These are phyloP conservation scores for Cytospora piceicola DNA, from an alignment of 2,329 filamentous ascomycete species.

Conservation along the genomic window DNA sequence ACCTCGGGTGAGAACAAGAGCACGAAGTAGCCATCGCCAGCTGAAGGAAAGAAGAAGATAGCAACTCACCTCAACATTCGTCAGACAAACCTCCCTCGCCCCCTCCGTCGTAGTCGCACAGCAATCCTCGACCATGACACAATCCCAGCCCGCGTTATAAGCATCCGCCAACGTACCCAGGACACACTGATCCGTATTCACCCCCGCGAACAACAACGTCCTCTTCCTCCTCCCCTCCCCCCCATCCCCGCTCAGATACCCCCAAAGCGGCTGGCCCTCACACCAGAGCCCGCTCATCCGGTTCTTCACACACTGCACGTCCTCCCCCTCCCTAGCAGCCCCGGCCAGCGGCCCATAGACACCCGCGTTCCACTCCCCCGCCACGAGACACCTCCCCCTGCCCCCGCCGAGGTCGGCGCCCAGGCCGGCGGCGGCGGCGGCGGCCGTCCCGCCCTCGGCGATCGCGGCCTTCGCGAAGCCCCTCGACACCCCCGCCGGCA, in stretches of 20 bases:
- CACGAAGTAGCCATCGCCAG: neutral
- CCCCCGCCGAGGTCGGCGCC: conserved; percentile 52
- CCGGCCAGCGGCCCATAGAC: conserved; percentile 52
- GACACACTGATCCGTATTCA: conserved; percentile 67
- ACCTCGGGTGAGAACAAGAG: neutral
- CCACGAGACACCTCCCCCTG: conserved; percentile 52
- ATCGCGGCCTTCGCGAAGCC: conserved; percentile 51
- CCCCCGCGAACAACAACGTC: conserved; percentile 60
- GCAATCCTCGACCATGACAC: conserved; percentile 58
- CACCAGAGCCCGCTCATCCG: conserved; percentile 62
- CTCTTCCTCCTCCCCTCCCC: conserved; percentile 36
- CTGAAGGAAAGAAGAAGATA: neutral
- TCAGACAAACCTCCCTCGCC: conserved; percentile 42
- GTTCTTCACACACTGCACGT: conserved; percentile 60
- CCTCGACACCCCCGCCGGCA: conserved; percentile 54
- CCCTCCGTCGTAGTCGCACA: conserved; percentile 53
- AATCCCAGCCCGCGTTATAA: conserved; percentile 59
- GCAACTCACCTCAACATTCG: conserved; percentile 43
- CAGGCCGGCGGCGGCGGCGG: conserved; percentile 39
- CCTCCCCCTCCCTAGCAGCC: conserved; percentile 42
- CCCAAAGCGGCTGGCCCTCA: conserved; percentile 46
- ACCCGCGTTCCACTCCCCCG: conserved; percentile 60
- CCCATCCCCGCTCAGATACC: conserved; percentile 42
- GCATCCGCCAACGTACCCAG: conserved; percentile 59
- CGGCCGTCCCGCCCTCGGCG: conserved; percentile 13